Evolutionary conservation across 371 early-diverging fungal species (phyloP).

Genomic region (Mortierella sp.): DNA sequence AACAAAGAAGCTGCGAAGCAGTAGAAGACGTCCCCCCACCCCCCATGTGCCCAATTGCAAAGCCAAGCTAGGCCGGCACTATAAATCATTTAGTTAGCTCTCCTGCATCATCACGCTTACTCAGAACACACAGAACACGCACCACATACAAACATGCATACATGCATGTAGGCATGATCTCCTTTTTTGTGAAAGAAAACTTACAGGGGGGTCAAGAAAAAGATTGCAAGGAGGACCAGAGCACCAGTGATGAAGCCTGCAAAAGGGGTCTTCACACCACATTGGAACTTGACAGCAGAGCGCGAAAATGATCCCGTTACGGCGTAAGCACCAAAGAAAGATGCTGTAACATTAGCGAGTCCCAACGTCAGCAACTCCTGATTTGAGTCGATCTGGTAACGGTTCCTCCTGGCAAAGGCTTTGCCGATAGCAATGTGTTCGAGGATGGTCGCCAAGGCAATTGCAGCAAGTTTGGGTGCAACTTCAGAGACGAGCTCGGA

Average conservation of each 20-base stretch:
- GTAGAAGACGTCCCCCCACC: not conserved
- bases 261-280: slow-evolving; percentile 77
- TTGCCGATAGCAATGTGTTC: slow-evolving; percentile 92
- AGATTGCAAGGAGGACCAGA: slow-evolving; percentile 82
- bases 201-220: slow-evolving; percentile 79
- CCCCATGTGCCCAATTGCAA: not conserved
- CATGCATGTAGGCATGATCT: not conserved
- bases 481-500: slow-evolving; percentile 60
- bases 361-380: slow-evolving; percentile 91
- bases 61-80: not conserved
- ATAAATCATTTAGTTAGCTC: not conserved
- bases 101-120: not conserved
- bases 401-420: slow-evolving; percentile 79
- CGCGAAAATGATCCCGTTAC: slow-evolving; percentile 92
- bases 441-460: slow-evolving; percentile 81
- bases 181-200: not conserved
- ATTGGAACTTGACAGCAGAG: slow-evolving; percentile 78
- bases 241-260: slow-evolving; percentile 80
- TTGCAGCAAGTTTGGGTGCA: slow-evolving; percentile 68
- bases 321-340: slow-evolving; percentile 89
- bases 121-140: not conserved
- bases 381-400: slow-evolving; percentile 70
- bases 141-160: not conserved
- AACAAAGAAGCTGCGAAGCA: not conserved
- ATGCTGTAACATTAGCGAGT: slow-evolving; percentile 80